Conservation (phyloP, 371 early-diverging fungal species). For the Mortierella sp. region DNA sequence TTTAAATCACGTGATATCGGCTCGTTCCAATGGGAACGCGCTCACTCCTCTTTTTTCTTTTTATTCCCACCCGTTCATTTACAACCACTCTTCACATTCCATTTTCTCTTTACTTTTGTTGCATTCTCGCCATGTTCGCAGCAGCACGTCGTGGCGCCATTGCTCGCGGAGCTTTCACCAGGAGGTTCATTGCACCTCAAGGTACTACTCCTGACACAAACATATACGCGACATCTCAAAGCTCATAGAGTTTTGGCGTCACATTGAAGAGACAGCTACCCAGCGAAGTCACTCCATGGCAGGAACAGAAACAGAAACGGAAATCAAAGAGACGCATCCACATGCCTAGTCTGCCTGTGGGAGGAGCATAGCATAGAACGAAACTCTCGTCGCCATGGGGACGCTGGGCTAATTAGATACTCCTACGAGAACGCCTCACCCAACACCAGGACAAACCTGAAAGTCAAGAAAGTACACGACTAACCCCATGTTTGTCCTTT, state of each 20-base stretch:
- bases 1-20: neutral
- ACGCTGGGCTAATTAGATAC: neutral
- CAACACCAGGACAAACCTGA: neutral
- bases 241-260: neutral
- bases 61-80: neutral
- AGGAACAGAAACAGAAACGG: neutral
- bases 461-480: neutral
- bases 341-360: neutral
- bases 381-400: neutral
- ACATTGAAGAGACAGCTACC: no score
- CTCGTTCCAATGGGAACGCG: neutral
- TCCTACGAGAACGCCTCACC: neutral
- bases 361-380: neutral
- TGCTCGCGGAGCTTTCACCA: conserved; percentile 10
- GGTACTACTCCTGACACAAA: neutral
- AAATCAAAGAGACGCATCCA: neutral
- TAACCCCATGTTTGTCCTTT: conserved; percentile 8
- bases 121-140: conserved; percentile 30
- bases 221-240: neutral
- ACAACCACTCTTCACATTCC: neutral
- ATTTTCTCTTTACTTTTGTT: neutral
- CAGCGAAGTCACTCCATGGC: neutral
- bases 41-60: conserved; percentile 1
- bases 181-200: conserved; percentile 15
- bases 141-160: conserved; percentile 17